These are phyloP conservation scores for Pseudisothecium myosuroides DNA, from an alignment of 225 moss, liverwort and hornwort species.

Conservation along the genomic window DNA sequence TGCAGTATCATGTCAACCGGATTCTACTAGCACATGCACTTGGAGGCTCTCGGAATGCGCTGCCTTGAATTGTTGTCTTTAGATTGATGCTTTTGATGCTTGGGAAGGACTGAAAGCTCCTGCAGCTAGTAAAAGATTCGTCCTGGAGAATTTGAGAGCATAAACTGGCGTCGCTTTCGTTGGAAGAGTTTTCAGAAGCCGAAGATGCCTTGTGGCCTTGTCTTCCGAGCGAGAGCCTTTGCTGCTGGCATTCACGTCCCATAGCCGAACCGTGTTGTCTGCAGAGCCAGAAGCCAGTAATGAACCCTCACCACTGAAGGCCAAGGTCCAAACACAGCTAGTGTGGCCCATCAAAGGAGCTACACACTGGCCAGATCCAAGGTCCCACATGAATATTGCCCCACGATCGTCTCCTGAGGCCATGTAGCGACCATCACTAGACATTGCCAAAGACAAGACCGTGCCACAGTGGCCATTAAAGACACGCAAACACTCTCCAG, in stretches of 20 bases:
- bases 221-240: constrained; percentile 80
- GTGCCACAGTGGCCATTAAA: constrained; percentile 97
- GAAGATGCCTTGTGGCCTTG: constrained; percentile 68
- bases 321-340: constrained; percentile 88
- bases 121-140: constrained; percentile 84
- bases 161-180: constrained; percentile 96
- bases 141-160: constrained; percentile 82
- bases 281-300: constrained; percentile 91
- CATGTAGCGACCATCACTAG: constrained; percentile 98
- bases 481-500: constrained; percentile 96
- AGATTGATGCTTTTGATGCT: constrained; percentile 3
- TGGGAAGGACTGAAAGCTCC: constrained; percentile 79
- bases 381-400: constrained; percentile 97
- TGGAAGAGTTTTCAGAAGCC: constrained; percentile 84
- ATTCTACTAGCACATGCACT: not conserved
- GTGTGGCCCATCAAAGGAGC: constrained; percentile 95
- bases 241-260: constrained; percentile 94
- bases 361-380: constrained; percentile 92
- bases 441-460: constrained; percentile 94
- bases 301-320: constrained; percentile 97
- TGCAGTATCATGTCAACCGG: not conserved
- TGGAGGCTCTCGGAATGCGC: not conserved
- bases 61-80: not conserved
- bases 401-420: constrained; percentile 97
- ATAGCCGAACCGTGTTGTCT: constrained; percentile 88